These are phyloP conservation scores for Peribolospora baueri DNA, from an alignment of 768 basidiomycete species.

Conservation along the genomic window DNA sequence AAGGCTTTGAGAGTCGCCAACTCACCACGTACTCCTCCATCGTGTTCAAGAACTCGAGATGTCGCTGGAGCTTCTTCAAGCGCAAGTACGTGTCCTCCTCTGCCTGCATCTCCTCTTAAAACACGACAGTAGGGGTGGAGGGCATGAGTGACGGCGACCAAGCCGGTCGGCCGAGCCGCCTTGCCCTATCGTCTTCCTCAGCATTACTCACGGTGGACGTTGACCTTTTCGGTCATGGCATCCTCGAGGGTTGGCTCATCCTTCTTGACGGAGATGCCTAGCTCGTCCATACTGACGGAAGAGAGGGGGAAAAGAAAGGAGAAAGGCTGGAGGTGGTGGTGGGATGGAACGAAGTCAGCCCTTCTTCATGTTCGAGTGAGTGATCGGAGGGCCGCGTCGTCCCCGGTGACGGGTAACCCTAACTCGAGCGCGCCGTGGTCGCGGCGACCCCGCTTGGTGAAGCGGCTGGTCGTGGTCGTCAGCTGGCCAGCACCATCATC, in stretches of 20 bases:
- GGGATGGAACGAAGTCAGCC: not conserved
- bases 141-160: constrained; percentile 61
- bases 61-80: constrained; percentile 85
- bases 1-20: not conserved
- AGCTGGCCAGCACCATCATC: too few species aligned
- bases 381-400: too few species aligned
- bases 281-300: constrained; percentile 45
- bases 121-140: constrained; percentile 30
- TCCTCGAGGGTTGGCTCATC: constrained; percentile 62
- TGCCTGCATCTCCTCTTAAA: too few species aligned
- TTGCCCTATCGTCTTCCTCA: too few species aligned
- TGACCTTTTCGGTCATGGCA: too few species aligned
- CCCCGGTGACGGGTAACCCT: too few species aligned
- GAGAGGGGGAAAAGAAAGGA: not conserved
- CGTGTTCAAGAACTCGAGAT: constrained; percentile 61
- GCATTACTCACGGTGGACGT: too few species aligned
- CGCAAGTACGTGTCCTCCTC: constrained; percentile 80
- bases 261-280: constrained; percentile 60
- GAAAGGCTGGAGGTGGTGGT: not conserved
- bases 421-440: too few species aligned
- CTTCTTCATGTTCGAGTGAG: too few species aligned
- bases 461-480: too few species aligned
- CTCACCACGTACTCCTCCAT: not conserved
- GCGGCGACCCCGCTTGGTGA: too few species aligned
- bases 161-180: constrained; percentile 67